Evolutionary conservation across 345 rosid genomes (phyloP).

Genomic region (Cardamine occulta): DNA sequence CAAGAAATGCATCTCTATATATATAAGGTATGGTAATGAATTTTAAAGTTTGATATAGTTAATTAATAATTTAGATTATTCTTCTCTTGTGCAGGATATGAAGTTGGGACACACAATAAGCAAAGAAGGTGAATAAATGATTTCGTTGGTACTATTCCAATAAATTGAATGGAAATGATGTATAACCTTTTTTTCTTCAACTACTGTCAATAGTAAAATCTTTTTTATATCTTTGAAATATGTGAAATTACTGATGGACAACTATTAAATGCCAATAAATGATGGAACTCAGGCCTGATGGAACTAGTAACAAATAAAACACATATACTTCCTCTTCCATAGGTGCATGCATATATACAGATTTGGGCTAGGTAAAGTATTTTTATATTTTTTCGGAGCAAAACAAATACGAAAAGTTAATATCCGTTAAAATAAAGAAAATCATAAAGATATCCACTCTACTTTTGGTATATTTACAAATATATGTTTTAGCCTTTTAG

Average conservation of each 20-base stretch:
- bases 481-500: not conserved
- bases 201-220: not conserved
- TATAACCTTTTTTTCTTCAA: not conserved
- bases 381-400: too few relatives aligned
- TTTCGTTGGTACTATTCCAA: conserved; percentile 8
- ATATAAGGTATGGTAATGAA: not conserved
- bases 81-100: conserved; percentile 26
- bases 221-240: not conserved
- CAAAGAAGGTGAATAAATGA: conserved; percentile 6
- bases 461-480: too few relatives aligned
- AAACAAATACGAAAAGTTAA: too few relatives aligned
- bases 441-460: too few relatives aligned
- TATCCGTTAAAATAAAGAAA: too few relatives aligned
- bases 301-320: not conserved
- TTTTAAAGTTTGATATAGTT: not conserved
- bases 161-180: conserved; percentile 20
- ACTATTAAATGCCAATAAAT: not conserved
- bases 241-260: not conserved
- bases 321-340: not conserved
- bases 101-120: conserved; percentile 4
- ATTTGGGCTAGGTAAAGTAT: too few relatives aligned
- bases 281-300: not conserved
- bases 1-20: not conserved
- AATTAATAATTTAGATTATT: not conserved
- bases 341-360: too few relatives aligned